Evolutionary conservation across 169 alveolate species (phyloP), one percentile per base, ranked within the genome.

Genomic region (Theileria parva): DNA sequence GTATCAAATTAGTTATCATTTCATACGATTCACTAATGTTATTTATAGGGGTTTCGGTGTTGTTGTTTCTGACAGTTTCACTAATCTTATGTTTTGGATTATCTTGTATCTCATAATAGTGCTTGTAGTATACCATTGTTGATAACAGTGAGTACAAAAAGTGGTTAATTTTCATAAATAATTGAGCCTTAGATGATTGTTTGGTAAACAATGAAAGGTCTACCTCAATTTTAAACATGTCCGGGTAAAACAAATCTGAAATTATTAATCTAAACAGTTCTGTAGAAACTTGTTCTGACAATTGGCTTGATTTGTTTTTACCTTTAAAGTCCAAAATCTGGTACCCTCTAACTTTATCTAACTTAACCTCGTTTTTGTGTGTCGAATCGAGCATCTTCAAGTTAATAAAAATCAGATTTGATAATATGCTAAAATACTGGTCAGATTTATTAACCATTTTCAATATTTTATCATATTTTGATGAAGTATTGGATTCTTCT

Each of bases 131-230:
- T 9, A 63, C 71, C 39, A 63, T 7, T 63, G 71, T 28, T 27
- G 51, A 63, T 63, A 63, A 6, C 15, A 63, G 7, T 63, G 71
- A 63, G n/a, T 63, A 63, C 25, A 63, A 63, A n/a, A 63, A 21
- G 2, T 63, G 44, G 44, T 63, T 30, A 5, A 63, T 28, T 21
- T 63, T 44, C 3, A 44, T 44, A 13, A 44, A 44, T 15, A 44
- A 44, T 7, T 0, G 12, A 4, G 53, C 53, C 8, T 7, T 44
- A 13, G 53, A 8, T 44, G 53, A 44, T 44, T 44, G 12, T 13
- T 44, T 44, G 17, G 12, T 44, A 44, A 44, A 44, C 0, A 44
- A 13, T 44, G 53, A 44, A 7, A 11, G 53, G 53, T 44, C 53
- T 1, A 44, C 17, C 17, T 44, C 19, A 4, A 44, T 44, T 44